phyloP scores from a whole-genome alignment of 768 basidiomycete species.

The Lactifluus hygrophoroides region DNA sequence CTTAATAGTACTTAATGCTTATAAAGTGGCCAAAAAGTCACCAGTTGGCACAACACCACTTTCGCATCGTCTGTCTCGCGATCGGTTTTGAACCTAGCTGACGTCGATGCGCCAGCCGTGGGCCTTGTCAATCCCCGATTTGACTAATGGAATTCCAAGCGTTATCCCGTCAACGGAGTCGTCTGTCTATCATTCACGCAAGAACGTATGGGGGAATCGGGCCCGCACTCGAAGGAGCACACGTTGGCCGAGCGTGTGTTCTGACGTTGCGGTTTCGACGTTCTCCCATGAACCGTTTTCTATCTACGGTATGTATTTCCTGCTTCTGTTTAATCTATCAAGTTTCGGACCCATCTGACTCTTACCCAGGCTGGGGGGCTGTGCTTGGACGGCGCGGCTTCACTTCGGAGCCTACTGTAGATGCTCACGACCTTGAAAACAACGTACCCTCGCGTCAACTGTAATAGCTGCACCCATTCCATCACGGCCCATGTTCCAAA shows the following conservation, averaged over 20 bases:
- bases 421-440: neutral
- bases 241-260: slow-evolving; percentile 6
- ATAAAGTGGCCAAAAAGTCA: too few relatives aligned
- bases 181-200: neutral
- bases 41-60: too few relatives aligned
- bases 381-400: neutral
- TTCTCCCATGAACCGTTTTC: neutral
- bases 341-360: neutral
- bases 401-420: too few relatives aligned
- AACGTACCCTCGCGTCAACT: neutral
- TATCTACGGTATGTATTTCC: neutral
- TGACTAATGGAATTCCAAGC: neutral
- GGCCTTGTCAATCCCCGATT: too few relatives aligned
- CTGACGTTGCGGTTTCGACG: neutral
- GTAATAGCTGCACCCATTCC: too few relatives aligned
- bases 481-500: too few relatives aligned
- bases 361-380: neutral
- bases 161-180: too few relatives aligned
- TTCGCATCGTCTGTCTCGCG: too few relatives aligned
- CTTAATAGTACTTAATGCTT: too few relatives aligned
- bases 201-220: neutral
- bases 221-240: neutral
- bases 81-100: neutral
- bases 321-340: neutral
- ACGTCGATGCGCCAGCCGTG: neutral